phyloP scores from a whole-genome alignment of 116 monocot species.

The Zostera marina region DNA sequence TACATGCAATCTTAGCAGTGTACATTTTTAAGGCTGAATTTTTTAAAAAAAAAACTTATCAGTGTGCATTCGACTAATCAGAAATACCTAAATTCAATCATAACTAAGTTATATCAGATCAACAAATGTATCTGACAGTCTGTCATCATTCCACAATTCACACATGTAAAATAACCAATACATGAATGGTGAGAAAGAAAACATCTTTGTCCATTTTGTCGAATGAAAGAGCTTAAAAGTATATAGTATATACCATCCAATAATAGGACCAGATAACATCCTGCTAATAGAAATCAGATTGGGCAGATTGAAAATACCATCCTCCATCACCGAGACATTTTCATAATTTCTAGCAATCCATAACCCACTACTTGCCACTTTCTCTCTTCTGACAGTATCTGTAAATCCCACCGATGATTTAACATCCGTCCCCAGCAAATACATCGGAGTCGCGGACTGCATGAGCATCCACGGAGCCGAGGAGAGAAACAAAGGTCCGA shows the following conservation, averaged over 20 bases:
- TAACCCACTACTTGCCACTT: not conserved
- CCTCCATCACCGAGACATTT: slow-evolving; percentile 5
- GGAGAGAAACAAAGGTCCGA: slow-evolving; percentile 46
- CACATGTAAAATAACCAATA: not conserved
- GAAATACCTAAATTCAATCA: no score
- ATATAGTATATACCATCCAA: slow-evolving; percentile 49
- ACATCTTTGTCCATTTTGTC: not conserved
- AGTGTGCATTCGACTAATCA: no score
- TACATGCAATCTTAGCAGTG: no score
- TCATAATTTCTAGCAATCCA: not conserved
- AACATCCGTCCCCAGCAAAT: slow-evolving; percentile 20
- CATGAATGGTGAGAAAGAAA: not conserved
- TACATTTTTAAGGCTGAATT: no score
- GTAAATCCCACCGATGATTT: slow-evolving; percentile 9
- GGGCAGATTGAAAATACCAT: slow-evolving; percentile 60
- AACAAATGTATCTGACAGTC: no score
- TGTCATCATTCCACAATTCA: no score
- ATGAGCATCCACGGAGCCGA: slow-evolving; percentile 64
- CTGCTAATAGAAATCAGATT: slow-evolving; percentile 81
- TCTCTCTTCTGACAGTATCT: slow-evolving; percentile 2
- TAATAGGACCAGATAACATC: slow-evolving; percentile 72
- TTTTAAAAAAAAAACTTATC: no score
- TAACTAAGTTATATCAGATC: no score
- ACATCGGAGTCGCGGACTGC: slow-evolving; percentile 51
- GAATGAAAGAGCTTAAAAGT: not conserved